A percentile compares a stretch with the other conserved stretches of the same genome.
phyloP scores from a whole-genome alignment of 352 stramenopile genomes.

The Globisporangium spiculum region DNA sequence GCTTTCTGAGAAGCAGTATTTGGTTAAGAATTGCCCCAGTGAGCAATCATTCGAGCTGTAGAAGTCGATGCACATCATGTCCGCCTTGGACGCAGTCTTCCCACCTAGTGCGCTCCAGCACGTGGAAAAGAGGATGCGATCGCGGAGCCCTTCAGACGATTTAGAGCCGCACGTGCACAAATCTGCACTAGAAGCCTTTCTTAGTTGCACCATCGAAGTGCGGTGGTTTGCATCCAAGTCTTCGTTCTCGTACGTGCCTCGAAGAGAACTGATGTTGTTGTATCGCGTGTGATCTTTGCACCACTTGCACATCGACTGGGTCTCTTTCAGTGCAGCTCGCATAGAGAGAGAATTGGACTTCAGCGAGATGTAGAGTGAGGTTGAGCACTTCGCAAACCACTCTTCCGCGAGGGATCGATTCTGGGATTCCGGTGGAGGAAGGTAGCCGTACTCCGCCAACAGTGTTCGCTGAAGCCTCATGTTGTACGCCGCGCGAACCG shows the following conservation, averaged over 20 bases:
- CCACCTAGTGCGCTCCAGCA: constrained; percentile 82
- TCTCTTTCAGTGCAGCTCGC: constrained; percentile 77
- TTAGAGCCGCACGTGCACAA: constrained; percentile 65
- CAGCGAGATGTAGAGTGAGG: constrained; percentile 79
- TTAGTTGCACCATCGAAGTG: constrained; percentile 6
- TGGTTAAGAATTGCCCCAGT: constrained; percentile 76
- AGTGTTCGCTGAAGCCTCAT: constrained; percentile 71
- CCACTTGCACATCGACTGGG: constrained; percentile 78
- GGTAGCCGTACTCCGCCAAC: constrained; percentile 56
- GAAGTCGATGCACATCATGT: constrained; percentile 90
- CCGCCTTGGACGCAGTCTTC: constrained; percentile 72
- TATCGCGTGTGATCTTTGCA: constrained; percentile 81
- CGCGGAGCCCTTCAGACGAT: constrained; percentile 50
- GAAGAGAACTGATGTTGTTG: constrained; percentile 83
- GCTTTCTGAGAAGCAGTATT: constrained; percentile 73
- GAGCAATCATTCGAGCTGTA: constrained; percentile 84
- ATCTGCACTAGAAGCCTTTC: constrained; percentile 17
- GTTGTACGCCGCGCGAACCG: constrained; percentile 75
- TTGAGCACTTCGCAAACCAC: constrained; percentile 79
- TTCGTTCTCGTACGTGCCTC: constrained; percentile 36
- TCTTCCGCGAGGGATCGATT: constrained; percentile 74
- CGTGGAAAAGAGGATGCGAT: constrained; percentile 80
- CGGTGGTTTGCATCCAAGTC: constrained; percentile 14
- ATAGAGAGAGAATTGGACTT: constrained; percentile 87
- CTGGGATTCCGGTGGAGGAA: constrained; percentile 45